These are phyloP conservation scores for Lavandula angustifolia DNA, from an alignment of 257 asterid genomes.

Conservation along the genomic window DNA sequence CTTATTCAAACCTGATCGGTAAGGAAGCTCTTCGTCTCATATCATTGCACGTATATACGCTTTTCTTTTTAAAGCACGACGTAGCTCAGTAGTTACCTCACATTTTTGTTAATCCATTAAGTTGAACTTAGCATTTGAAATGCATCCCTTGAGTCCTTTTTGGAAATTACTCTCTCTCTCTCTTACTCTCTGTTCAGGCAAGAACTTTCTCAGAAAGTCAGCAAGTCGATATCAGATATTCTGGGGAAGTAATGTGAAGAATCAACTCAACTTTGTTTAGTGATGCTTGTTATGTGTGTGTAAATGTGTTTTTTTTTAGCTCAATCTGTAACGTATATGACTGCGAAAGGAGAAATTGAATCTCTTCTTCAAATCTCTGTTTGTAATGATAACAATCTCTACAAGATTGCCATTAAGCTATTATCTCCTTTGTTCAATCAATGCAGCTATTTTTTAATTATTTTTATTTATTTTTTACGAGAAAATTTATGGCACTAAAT, in stretches of 20 bases:
- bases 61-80: neutral
- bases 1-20: slow-evolving; percentile 92
- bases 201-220: slow-evolving; percentile 57
- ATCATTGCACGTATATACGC: slow-evolving; percentile 9
- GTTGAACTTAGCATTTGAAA: neutral
- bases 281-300: slow-evolving; percentile 17
- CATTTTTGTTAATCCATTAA: slow-evolving; percentile 7
- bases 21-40: slow-evolving; percentile 27
- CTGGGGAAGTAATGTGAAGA: slow-evolving; percentile 53
- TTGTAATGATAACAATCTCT: slow-evolving; percentile 14
- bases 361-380: slow-evolving; percentile 21
- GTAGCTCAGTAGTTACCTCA: neutral
- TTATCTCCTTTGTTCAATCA: neutral
- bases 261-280: slow-evolving; percentile 18
- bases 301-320: slow-evolving; percentile 17
- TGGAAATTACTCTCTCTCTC: neutral
- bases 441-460: too few relatives aligned
- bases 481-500: too few relatives aligned
- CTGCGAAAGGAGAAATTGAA: slow-evolving; percentile 19
- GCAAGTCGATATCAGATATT: slow-evolving; percentile 59
- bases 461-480: too few relatives aligned
- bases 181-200: slow-evolving; percentile 39
- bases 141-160: neutral
- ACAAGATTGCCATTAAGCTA: neutral
- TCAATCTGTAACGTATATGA: slow-evolving; percentile 4